Evolutionary conservation across 2,329 filamentous ascomycete species (phyloP).

Genomic region (Taxawa tesnikishii): DNA sequence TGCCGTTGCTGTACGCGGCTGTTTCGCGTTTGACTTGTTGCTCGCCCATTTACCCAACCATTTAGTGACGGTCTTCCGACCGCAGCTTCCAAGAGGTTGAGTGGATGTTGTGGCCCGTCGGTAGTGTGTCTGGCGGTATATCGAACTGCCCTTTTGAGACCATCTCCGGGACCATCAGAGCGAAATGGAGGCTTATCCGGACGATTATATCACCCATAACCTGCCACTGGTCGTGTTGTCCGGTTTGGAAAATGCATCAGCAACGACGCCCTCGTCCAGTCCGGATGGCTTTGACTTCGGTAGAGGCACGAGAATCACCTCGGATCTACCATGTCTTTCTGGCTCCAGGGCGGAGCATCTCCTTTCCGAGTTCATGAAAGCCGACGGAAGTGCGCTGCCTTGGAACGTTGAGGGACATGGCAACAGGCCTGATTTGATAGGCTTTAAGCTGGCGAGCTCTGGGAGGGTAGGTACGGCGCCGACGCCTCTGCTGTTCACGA

Average conservation of each 20-base stretch:
- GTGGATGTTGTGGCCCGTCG: no score
- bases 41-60: no score
- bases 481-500: not conserved
- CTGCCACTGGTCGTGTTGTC: conserved; percentile 74
- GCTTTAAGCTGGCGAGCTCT: conserved; percentile 59
- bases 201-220: conserved; percentile 74
- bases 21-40: no score
- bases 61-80: no score
- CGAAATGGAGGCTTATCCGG: conserved; percentile 68
- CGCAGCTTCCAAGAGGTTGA: no score
- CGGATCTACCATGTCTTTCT: conserved; percentile 56
- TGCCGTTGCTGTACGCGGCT: no score
- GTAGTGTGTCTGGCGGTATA: no score
- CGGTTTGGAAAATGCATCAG: conserved; percentile 45
- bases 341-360: conserved; percentile 54
- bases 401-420: conserved; percentile 51
- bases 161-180: not conserved
- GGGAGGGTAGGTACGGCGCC: conserved; percentile 60
- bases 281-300: conserved; percentile 12
- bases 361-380: conserved; percentile 50
- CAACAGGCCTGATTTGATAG: conserved; percentile 31
- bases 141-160: no score
- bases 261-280: conserved; percentile 19
- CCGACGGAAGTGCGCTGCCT: conserved; percentile 51
- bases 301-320: conserved; percentile 52